phyloP scores from a whole-genome alignment of 2,329 filamentous ascomycete species.

The Fusarium staphyleae region DNA sequence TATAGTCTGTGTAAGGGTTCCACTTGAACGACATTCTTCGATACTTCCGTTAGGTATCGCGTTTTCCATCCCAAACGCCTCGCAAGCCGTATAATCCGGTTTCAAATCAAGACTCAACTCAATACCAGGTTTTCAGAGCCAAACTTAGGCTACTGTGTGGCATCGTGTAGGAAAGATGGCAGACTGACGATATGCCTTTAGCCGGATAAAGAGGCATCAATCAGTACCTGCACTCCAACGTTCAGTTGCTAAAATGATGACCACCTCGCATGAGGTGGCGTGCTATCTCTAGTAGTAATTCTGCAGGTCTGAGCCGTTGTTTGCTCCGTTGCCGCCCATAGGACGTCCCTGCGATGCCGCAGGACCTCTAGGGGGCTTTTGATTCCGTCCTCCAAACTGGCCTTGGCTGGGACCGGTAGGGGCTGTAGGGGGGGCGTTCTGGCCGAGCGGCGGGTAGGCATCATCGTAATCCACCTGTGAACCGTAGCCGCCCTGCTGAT shows the following conservation, averaged over 20 bases:
- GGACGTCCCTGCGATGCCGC: conserved; percentile 35
- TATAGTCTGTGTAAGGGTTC: background rate
- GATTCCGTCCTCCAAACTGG: conserved; percentile 22
- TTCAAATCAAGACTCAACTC: conserved; percentile 6
- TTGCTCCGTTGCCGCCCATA: conserved; percentile 34
- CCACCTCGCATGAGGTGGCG: background rate
- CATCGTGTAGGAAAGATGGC: conserved; percentile 1
- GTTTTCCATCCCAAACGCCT: conserved; percentile 31
- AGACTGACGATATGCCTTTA: background rate
- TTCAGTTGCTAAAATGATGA: conserved; percentile 6
- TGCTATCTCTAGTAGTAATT: conserved; percentile 41
- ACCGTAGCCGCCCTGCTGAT: conserved; percentile 53
- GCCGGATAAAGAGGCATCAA: background rate
- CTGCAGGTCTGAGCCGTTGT: conserved; percentile 37
- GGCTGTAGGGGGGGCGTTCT: conserved; percentile 31
- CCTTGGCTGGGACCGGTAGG: conserved; percentile 37
- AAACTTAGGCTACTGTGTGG: background rate
- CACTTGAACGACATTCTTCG: background rate
- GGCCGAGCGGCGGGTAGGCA: conserved; percentile 41
- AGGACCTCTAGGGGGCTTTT: conserved; percentile 35
- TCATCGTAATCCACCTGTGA: conserved; percentile 59
- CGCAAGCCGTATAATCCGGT: conserved; percentile 8
- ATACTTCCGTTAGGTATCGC: conserved; percentile 17
- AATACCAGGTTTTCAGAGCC: background rate
- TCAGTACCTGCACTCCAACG: conserved; percentile 13